Evolutionary conservation across 495 filamentous ascomycete species (phyloP).

Genomic region (Cryomyces minteri): DNA sequence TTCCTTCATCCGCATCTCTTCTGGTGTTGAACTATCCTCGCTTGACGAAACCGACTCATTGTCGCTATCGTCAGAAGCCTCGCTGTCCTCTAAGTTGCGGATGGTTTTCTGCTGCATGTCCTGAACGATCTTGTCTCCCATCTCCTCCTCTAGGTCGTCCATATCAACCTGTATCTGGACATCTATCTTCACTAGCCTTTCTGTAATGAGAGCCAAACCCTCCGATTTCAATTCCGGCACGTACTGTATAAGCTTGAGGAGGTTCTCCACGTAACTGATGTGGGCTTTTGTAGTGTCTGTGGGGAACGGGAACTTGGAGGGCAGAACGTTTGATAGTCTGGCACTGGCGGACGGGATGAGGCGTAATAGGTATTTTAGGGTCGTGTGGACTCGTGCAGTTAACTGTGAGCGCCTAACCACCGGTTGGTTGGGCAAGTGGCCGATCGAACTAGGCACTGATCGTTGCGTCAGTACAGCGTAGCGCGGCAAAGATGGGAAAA

Average conservation of each 20-base stretch:
- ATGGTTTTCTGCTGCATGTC: neutral
- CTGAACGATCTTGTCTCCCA: constrained; percentile 32
- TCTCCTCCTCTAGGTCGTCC: constrained; percentile 63
- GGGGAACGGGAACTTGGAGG: constrained; percentile 51
- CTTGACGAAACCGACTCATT: constrained; percentile 15
- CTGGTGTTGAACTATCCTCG: constrained; percentile 17
- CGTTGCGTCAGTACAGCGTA: constrained; percentile 2
- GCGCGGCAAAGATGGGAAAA: neutral
- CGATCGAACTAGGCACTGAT: constrained; percentile 25
- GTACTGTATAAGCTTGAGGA: constrained; percentile 55
- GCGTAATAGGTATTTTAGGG: constrained; percentile 54
- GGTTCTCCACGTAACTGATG: constrained; percentile 58
- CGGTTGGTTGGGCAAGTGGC: constrained; percentile 39
- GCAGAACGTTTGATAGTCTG: constrained; percentile 43
- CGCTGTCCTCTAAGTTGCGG: constrained; percentile 15
- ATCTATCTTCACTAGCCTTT: constrained; percentile 77
- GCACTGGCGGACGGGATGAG: constrained; percentile 62
- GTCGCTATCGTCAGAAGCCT: constrained; percentile 26
- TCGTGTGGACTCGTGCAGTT: constrained; percentile 52
- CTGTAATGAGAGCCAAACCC: constrained; percentile 65
- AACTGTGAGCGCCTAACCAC: constrained; percentile 37
- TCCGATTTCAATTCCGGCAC: constrained; percentile 64
- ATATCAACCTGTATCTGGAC: constrained; percentile 87
- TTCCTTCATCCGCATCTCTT: constrained; percentile 31
- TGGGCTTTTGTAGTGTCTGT: constrained; percentile 55